These are phyloP conservation scores for Vigna unguiculata DNA, from an alignment of 306 rosid genomes.

Conservation along the genomic window DNA sequence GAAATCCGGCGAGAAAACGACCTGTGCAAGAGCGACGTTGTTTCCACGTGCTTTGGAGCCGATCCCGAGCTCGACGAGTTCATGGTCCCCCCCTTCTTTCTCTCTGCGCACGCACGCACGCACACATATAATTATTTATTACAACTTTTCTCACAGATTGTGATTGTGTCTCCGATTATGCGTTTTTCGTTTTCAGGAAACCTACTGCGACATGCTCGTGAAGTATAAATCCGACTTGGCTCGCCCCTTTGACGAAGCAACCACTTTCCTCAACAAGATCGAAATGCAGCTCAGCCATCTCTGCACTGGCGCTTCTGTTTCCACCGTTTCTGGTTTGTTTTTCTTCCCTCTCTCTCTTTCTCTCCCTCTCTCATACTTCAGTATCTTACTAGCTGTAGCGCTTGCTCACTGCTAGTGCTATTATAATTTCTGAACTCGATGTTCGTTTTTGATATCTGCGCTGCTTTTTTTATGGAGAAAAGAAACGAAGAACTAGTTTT, in stretches of 20 bases:
- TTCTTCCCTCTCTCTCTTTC: background rate
- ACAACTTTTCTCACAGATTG: slow-evolving; percentile 42
- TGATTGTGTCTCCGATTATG: slow-evolving; percentile 33
- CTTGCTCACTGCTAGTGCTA: slow-evolving; percentile 1
- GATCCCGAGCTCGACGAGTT: slow-evolving; percentile 99
- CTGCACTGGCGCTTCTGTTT: slow-evolving; percentile 64
- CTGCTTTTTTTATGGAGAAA: slow-evolving; percentile 14
- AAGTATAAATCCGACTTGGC: slow-evolving; percentile 88
- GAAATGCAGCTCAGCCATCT: slow-evolving; percentile 80
- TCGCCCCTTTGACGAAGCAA: slow-evolving; percentile 93
- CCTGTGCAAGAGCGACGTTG: slow-evolving; percentile 57
- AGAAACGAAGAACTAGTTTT: background rate
- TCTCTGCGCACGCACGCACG: slow-evolving; percentile 8
- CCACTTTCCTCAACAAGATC: slow-evolving; percentile 85
- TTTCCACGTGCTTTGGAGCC: slow-evolving; percentile 92
- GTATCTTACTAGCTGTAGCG: background rate
- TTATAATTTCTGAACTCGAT: slow-evolving; percentile 39
- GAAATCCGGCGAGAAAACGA: slow-evolving; percentile 83
- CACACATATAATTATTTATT: background rate
- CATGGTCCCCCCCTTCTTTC: slow-evolving; percentile 60
- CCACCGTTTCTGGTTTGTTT: slow-evolving; percentile 75
- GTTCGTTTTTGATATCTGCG: slow-evolving; percentile 47
- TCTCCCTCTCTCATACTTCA: background rate
- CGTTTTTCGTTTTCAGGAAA: slow-evolving; percentile 60
- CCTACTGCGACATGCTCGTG: slow-evolving; percentile 81